These are phyloP conservation scores for Aureobasidium sp. DNA, from an alignment of 2,329 filamentous ascomycete genomes.

Conservation along the genomic window DNA sequence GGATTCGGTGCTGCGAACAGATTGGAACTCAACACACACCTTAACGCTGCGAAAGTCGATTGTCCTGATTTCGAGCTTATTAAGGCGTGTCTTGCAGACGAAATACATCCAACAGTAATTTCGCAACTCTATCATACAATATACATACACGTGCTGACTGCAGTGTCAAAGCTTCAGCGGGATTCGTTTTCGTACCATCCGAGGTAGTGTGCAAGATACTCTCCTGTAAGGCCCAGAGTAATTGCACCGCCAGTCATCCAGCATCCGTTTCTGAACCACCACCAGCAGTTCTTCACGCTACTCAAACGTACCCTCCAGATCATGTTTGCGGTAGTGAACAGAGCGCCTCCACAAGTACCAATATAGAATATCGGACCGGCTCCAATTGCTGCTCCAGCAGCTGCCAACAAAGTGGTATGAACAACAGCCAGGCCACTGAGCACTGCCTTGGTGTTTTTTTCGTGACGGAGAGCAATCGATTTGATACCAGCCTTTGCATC, in stretches of 20 bases:
- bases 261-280: conserved; percentile 56
- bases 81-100: neutral
- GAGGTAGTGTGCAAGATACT: conserved; percentile 34
- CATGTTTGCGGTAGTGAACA: conserved; percentile 47
- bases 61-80: neutral
- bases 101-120: neutral
- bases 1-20: neutral
- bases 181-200: conserved; percentile 9
- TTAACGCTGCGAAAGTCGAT: no score
- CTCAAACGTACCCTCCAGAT: conserved; percentile 50
- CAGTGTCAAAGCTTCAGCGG: neutral
- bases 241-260: conserved; percentile 54
- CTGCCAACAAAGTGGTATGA: conserved; percentile 61
- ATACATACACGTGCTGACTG: neutral
- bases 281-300: conserved; percentile 51
- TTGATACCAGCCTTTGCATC: conserved; percentile 82
- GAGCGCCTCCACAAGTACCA: conserved; percentile 50
- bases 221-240: conserved; percentile 44
- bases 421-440: conserved; percentile 59
- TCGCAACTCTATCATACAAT: neutral
- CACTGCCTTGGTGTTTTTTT: conserved; percentile 66
- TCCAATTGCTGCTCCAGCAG: conserved; percentile 56
- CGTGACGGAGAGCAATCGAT: conserved; percentile 74
- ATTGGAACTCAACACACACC: no score
- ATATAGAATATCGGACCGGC: conserved; percentile 51